These are phyloP conservation scores for Diplodia mutila DNA, from an alignment of 2,329 filamentous ascomycete genomes.

Conservation along the genomic window DNA sequence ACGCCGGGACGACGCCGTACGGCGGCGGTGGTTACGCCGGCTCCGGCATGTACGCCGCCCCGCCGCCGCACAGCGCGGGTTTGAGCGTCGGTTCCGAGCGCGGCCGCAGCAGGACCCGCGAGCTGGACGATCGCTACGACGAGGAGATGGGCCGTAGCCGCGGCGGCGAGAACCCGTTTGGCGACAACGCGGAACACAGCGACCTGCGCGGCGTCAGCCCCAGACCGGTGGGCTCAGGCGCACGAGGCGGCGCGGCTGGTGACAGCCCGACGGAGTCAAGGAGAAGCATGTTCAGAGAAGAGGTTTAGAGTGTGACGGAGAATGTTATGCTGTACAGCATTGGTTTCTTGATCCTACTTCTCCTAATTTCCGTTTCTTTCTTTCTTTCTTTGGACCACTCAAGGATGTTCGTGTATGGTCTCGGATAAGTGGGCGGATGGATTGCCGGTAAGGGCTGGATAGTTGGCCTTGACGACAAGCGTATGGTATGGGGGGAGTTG, in stretches of 20 bases:
- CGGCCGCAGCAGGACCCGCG: conserved; percentile 55
- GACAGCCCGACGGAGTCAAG: conserved; percentile 66
- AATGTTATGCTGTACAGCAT: neutral
- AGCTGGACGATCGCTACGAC: conserved; percentile 42
- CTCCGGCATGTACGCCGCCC: conserved; percentile 32
- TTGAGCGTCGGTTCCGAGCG: conserved; percentile 38
- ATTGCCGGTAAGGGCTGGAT: neutral
- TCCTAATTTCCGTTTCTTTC: neutral
- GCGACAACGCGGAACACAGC: conserved; percentile 67
- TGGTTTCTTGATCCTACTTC: neutral
- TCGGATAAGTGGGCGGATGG: neutral
- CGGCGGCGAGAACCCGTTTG: conserved; percentile 66
- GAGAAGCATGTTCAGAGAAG: conserved; percentile 71
- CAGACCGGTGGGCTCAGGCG: conserved; percentile 60
- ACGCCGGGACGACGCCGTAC: conserved; percentile 38
- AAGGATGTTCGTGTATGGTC: neutral
- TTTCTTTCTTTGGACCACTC: neutral
- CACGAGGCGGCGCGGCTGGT: conserved; percentile 45
- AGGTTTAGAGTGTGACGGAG: conserved; percentile 55
- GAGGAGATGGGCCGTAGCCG: conserved; percentile 42
- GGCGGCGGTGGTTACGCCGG: conserved; percentile 44
- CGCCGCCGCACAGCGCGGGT: conserved; percentile 36
- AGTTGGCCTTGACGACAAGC: neutral
- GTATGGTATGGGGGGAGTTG: neutral
- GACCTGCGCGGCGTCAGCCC: conserved; percentile 75